Base-by-base conservation (phyloP, 805 yeast genomes). In the Scheffersomyces amazonensis region DNA sequence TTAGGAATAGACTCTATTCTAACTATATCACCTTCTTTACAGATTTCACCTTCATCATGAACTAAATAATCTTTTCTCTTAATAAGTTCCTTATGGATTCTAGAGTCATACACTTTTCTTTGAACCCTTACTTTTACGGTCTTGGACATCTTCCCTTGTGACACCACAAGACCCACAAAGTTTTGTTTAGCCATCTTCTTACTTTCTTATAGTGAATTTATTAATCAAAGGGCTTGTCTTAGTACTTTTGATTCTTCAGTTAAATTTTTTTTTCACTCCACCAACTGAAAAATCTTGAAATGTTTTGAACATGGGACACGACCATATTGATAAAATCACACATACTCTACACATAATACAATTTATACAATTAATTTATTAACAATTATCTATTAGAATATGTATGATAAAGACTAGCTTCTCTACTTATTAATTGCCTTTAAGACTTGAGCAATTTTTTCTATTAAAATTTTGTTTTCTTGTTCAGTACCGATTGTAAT, bases 61-160 rank as follows among this genome's bases (percentile, higher is more conserved):
- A 89, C 97, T 42, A 91, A 66, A 60, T 78, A 89, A 54, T 87
- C 95, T 53, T 84, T 86, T 68, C 89, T 78, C 53, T 76, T 80
- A 53, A 85, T 67, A 49, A 87, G 73, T 48, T 87, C 87, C 64
- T 85, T 86, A 58, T 85, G 84, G 46, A 87, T 76, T 43, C 72
- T 66, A 41, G 76, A 76, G 62, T 88, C 84, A 69, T 81, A 87
- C 31, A 78, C 76, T 54, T 81, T 81, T 32, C 81, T 81, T 58
- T 85, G 83, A 22, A 91, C 90, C 43, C 96, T 78, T 43, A 91
- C 97, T 67, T 89, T 90, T 46, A 91, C 89, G 41, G 98, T 91
- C 69, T 91, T 93, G 64, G 77, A 76, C 96, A 90, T 93, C 62
- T 88, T 88, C 31, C 98, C 98, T 57, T 90, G 97, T 35, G 96